phyloP scores from a whole-genome alignment of 768 basidiomycete genomes.

The Phylloporus sp. region DNA sequence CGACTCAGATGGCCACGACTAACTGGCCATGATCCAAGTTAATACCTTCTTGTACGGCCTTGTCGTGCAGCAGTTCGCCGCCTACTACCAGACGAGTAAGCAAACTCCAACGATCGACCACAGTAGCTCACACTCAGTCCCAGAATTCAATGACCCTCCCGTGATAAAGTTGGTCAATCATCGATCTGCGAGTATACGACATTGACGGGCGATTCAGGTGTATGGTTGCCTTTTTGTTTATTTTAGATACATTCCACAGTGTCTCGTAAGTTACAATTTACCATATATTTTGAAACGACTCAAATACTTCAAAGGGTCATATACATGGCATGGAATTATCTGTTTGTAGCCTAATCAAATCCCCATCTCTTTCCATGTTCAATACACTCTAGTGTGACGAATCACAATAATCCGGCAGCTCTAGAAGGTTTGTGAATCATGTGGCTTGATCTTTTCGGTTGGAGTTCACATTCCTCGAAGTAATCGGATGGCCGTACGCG shows the following conservation, averaged over 20 bases:
- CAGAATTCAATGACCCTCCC: slow-evolving; percentile 7
- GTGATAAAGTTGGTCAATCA: background rate
- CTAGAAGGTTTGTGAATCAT: slow-evolving; percentile 1
- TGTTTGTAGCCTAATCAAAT: background rate
- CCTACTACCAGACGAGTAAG: slow-evolving; percentile 29
- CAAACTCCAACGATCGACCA: background rate
- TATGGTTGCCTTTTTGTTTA: slow-evolving; percentile 10
- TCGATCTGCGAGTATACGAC: background rate
- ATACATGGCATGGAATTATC: slow-evolving; percentile 12
- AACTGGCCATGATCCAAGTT: slow-evolving; percentile 5
- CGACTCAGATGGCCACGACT: background rate
- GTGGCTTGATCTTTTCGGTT: background rate
- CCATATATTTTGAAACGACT: background rate
- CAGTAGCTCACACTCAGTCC: background rate
- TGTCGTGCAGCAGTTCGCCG: slow-evolving; percentile 39
- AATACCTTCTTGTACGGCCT: slow-evolving; percentile 36
- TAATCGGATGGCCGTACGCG: slow-evolving; percentile 45
- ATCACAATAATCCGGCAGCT: slow-evolving; percentile 7
- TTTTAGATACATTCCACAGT: slow-evolving; percentile 16
- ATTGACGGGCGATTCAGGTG: background rate
- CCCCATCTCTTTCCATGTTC: background rate
- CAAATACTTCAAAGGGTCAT: slow-evolving; percentile 3
- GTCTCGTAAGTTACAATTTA: slow-evolving; percentile 5
- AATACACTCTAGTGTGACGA: slow-evolving; percentile 4
- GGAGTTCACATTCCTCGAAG: slow-evolving; percentile 16